Evolutionary conservation across 176 grass and related monocot species (phyloP).

Genomic region (Canna indica): DNA sequence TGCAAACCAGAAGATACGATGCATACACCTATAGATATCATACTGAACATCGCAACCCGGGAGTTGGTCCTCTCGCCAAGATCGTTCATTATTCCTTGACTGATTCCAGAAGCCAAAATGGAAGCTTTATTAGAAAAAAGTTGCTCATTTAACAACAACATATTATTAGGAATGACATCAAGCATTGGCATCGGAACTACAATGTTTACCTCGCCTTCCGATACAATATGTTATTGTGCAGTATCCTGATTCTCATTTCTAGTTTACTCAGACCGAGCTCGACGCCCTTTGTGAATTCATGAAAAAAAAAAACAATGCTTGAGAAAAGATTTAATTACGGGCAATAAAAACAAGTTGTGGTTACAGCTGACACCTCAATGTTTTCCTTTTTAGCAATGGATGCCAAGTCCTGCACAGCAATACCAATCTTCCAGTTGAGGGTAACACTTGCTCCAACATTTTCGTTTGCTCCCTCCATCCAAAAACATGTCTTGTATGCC

Average conservation of each 20-base stretch:
- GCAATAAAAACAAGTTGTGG: neutral
- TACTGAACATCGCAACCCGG: conserved; percentile 69
- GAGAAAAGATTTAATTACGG: too few species aligned
- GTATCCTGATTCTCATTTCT: conserved; percentile 46
- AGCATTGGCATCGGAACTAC: neutral
- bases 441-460: conserved; percentile 42
- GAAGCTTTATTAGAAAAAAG: neutral
- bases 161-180: neutral
- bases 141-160: neutral
- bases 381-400: conserved; percentile 88
- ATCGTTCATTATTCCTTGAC: conserved; percentile 58
- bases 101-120: conserved; percentile 14
- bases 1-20: conserved; percentile 53
- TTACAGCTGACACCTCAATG: conserved; percentile 38
- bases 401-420: conserved; percentile 86
- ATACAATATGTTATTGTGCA: conserved; percentile 71
- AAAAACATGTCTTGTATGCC: conserved; percentile 81
- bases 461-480: conserved; percentile 55
- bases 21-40: conserved; percentile 65
- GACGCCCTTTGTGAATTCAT: conserved; percentile 38
- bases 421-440: conserved; percentile 86
- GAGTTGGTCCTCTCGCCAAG: conserved; percentile 70
- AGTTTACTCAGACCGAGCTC: conserved; percentile 71
- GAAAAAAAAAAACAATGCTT: conserved; percentile 5
- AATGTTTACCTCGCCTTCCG: conserved; percentile 47